Conservation (phyloP, 176 grass and related monocot species). For the Poa annua region DNA sequence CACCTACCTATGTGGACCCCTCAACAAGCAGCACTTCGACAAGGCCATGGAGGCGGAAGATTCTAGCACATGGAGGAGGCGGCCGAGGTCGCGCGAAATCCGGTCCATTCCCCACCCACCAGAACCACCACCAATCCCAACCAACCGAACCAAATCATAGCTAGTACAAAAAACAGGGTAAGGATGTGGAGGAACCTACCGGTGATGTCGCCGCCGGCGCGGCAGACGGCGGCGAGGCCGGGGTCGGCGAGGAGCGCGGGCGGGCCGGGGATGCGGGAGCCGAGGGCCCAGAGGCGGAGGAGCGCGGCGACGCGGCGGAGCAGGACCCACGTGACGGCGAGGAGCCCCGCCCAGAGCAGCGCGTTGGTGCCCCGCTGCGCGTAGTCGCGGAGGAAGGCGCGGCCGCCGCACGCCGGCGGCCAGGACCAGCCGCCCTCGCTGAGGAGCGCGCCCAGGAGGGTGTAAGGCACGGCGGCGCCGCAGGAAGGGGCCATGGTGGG, state of each 20-base stretch:
- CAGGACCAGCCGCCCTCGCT: conserved; percentile 37
- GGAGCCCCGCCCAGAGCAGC: conserved; percentile 68
- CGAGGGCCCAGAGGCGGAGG: conserved; percentile 67
- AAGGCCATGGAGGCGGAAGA: background rate
- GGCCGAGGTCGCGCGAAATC: conserved; percentile 33
- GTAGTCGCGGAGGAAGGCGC: conserved; percentile 76
- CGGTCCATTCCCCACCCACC: background rate
- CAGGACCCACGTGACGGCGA: conserved; percentile 64
- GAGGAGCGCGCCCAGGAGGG: conserved; percentile 74
- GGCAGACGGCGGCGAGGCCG: conserved; percentile 45
- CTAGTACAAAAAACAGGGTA: background rate
- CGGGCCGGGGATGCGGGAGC: conserved; percentile 69
- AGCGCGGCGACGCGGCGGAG: conserved; percentile 50
- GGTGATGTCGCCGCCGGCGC: conserved; percentile 64
- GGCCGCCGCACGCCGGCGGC: conserved; percentile 45
- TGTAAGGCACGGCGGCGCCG: conserved; percentile 63
- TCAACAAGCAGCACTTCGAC: too few relatives aligned
- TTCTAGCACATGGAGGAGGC: background rate
- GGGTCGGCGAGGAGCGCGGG: conserved; percentile 44
- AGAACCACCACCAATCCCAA: conserved; percentile 14
- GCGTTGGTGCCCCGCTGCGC: conserved; percentile 74
- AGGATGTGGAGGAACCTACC: conserved; percentile 47
- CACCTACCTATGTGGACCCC: conserved; percentile 10
- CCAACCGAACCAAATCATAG: background rate
- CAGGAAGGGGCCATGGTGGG: conserved; percentile 40